These are phyloP conservation scores for Hortaea werneckii DNA, from an alignment of 2,329 filamentous ascomycete species.

Conservation along the genomic window DNA sequence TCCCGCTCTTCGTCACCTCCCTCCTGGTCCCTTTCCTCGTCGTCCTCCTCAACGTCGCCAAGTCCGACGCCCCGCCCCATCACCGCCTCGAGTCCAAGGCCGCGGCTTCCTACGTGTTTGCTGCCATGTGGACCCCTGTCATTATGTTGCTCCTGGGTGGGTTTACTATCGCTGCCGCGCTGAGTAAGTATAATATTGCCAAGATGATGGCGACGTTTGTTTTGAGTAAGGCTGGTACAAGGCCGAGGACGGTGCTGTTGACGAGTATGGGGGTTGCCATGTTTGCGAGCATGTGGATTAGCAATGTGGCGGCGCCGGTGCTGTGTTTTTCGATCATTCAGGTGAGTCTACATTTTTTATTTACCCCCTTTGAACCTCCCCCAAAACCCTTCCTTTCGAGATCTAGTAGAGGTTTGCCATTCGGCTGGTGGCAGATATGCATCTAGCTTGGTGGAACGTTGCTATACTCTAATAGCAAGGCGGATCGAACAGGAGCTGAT, in stretches of 20 bases:
- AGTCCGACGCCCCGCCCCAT: slow-evolving; percentile 61
- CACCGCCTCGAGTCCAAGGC: slow-evolving; percentile 65
- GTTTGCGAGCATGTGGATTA: slow-evolving; percentile 98
- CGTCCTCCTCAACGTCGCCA: slow-evolving; percentile 75
- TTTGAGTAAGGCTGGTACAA: slow-evolving; percentile 88
- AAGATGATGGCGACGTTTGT: slow-evolving; percentile 96
- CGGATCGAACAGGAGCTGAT: too few relatives aligned
- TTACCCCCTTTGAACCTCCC: too few relatives aligned
- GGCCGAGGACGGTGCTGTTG: slow-evolving; percentile 78
- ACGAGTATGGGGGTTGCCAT: slow-evolving; percentile 98
- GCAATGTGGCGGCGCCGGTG: slow-evolving; percentile 93
- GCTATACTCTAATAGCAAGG: too few relatives aligned
- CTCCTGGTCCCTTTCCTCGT: slow-evolving; percentile 87
- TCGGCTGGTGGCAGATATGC: too few relatives aligned
- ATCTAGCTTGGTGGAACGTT: too few relatives aligned
- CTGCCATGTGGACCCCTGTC: slow-evolving; percentile 99
- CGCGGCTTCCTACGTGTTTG: slow-evolving; percentile 76
- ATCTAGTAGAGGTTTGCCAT: too few relatives aligned
- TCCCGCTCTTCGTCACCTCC: slow-evolving; percentile 93
- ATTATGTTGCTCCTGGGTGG: slow-evolving; percentile 96
- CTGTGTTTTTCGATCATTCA: slow-evolving; percentile 97
- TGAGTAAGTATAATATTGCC: slow-evolving; percentile 96
- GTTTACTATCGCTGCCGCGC: slow-evolving; percentile 86
- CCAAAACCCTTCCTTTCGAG: too few relatives aligned
- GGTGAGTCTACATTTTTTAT: slow-evolving; percentile 36